phyloP scores from a whole-genome alignment of 345 rosid species.

The Melastoma malabathricum region DNA sequence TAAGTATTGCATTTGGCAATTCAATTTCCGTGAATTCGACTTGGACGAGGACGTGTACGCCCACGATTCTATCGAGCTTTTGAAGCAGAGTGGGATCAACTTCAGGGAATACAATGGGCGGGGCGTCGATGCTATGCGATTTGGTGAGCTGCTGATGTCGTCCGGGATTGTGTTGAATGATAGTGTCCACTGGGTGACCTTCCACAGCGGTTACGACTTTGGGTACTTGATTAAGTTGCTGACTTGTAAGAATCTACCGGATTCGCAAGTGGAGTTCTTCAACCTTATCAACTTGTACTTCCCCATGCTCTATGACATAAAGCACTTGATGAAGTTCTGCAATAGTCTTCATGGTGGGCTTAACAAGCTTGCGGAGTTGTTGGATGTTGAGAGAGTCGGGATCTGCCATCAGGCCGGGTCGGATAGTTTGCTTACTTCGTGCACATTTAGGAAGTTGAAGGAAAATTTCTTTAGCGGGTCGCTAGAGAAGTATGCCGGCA shows the following conservation, averaged over 20 bases:
- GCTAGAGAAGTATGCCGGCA: conserved; percentile 62
- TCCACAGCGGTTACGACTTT: conserved; percentile 80
- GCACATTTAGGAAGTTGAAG: conserved; percentile 77
- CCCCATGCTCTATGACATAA: conserved; percentile 69
- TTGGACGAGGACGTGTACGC: conserved; percentile 61
- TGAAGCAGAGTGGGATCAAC: conserved; percentile 72
- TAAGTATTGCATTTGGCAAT: conserved; percentile 71
- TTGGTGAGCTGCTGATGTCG: conserved; percentile 82
- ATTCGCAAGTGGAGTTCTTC: conserved; percentile 51
- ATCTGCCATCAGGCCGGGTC: conserved; percentile 84
- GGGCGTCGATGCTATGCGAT: conserved; percentile 66
- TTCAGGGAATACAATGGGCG: conserved; percentile 58
- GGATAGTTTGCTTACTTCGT: conserved; percentile 78
- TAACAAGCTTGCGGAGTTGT: conserved; percentile 75
- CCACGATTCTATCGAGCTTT: conserved; percentile 64
- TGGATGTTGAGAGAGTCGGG: conserved; percentile 85
- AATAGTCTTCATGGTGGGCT: conserved; percentile 77
- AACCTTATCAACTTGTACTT: conserved; percentile 46
- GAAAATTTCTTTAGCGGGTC: conserved; percentile 64
- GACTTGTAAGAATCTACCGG: conserved; percentile 54
- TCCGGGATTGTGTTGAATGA: conserved; percentile 77
- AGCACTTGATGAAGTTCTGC: conserved; percentile 85
- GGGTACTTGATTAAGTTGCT: conserved; percentile 73
- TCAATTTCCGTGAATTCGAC: conserved; percentile 80
- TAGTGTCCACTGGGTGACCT: conserved; percentile 59